Evolutionary conservation across 306 rosid genomes (phyloP), one percentile per base, ranked within the genome.

Genomic region (Inga oerstediana): DNA sequence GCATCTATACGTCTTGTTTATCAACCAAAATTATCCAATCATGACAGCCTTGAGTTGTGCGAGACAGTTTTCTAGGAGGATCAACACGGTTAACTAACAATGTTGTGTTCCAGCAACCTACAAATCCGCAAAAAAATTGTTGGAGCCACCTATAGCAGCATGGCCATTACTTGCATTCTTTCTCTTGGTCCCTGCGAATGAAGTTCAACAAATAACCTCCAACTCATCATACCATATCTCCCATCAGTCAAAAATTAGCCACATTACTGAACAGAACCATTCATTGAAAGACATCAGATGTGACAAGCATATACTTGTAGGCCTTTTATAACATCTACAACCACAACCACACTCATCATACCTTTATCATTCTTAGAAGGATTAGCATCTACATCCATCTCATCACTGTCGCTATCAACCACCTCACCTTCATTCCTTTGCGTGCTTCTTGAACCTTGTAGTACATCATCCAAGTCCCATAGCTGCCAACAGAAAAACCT

Each of bases 391-490:
- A 82, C 72, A 78, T 93, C 93, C 97, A 93, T 92, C 44, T 86
- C 93, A 80, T 92, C 91, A 35, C 78, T 73, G 43, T 91, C 92
- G 13, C 82, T 88, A 74, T 83, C 90, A 51, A 37, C 39, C 3
- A 14, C 80, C 46, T 74, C 81, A 62, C 79, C 81, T 81, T 88
- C 86, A 64, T 56, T 85, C 76, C 69, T 75, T 64, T 49, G 75
- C 43, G 89, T 51, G 73, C 72, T 83, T 72, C 78, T 80, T 54
- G 91, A 79, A 34, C 73, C 86, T 89, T 89, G 91, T 79, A 93
- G 84, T 73, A 90, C 19, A 54, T 81, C 89, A 88, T 93, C 92
- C 90, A 93, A 75, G 80, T 93, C 92, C 98, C 98, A 93, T 66
- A 91, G 84, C 98, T 93, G 91, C 2, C 80, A 64, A 58, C 16